phyloP scores from a whole-genome alignment of 768 basidiomycete species.

The Termitomyces sp. region DNA sequence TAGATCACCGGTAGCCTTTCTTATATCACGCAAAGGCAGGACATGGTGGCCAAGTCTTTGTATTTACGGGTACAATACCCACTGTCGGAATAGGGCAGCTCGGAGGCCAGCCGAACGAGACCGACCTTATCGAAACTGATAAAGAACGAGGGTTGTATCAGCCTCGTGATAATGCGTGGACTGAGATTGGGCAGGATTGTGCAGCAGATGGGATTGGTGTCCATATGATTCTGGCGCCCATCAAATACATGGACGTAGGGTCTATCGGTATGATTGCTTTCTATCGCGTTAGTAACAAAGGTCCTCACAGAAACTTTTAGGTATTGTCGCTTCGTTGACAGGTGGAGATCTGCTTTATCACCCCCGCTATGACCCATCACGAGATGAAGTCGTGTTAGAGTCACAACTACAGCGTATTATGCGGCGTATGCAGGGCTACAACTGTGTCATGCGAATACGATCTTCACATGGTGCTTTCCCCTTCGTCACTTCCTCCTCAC shows the following conservation, averaged over 20 bases:
- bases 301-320: slow-evolving; percentile 27
- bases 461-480: slow-evolving; percentile 61
- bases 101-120: slow-evolving; percentile 50
- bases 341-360: slow-evolving; percentile 93
- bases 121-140: slow-evolving; percentile 71
- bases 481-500: background rate
- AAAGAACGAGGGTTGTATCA: slow-evolving; percentile 80
- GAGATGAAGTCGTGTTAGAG: slow-evolving; percentile 61
- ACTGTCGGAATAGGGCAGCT: slow-evolving; percentile 72
- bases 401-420: slow-evolving; percentile 74
- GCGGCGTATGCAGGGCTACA: slow-evolving; percentile 68
- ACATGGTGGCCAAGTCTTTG: slow-evolving; percentile 71
- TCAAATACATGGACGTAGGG: slow-evolving; percentile 77
- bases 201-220: slow-evolving; percentile 88
- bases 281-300: background rate
- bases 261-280: slow-evolving; percentile 57
- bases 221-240: slow-evolving; percentile 82
- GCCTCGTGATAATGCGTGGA: slow-evolving; percentile 78
- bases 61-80: slow-evolving; percentile 69
- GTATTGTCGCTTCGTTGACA: slow-evolving; percentile 62
- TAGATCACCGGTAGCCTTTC: background rate
- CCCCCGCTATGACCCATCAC: slow-evolving; percentile 73
- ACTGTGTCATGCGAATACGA: slow-evolving; percentile 76
- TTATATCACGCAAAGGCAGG: slow-evolving; percentile 38
- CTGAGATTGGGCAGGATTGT: slow-evolving; percentile 80